Base-by-base conservation (phyloP, 164 flowering plant species). In the Vitis rupestris region DNA sequence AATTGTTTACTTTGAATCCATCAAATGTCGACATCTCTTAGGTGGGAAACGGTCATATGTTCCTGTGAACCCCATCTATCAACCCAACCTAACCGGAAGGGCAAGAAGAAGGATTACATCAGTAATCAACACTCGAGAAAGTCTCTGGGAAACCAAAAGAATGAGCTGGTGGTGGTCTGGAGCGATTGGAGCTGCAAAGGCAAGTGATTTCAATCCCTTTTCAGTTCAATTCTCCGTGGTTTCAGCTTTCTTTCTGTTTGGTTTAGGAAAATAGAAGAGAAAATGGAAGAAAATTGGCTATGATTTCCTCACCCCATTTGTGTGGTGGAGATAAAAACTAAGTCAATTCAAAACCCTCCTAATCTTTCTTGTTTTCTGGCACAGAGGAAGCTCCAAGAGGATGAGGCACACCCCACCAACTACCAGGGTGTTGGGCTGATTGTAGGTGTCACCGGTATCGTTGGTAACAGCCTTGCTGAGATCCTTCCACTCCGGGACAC, bases 401-500 rank as follows among this genome's bases (percentile, higher is more conserved):
- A 67, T 8, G 69, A 74, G 1, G 57, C 30, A 1, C 50, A 49
- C 5, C 31, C 60, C 7, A 6, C 6, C 11, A 37, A 47, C 27
- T 66, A 68, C 70, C 70, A 73, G 51, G 70, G 73, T 27, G 81
- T 81, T 7, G 79, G 69, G 15, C 76, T 81, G 19, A 50, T 78
- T 37, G 7, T 78, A 3, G 83, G 83, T 2, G 72, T 74, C 9
- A 78, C 80, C 6, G 78, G 78, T 50, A 63, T 71, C 8, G 78
- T 68, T 10, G 78, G 81, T 3, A 67, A 56, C 67, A 74, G 81
- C 65, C 72, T 78, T 0, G 81, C 79, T 8, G 83, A 81, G 49
- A 81, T 78, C 71, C 81, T 81, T 53, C 79, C 77, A 0, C 75
- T 72, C 9, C 13, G 77, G 14, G 79, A 81, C 66, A 78, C 81